These are phyloP conservation scores for Gossypium anomalum DNA, from an alignment of 345 rosid genomes.

Conservation along the genomic window DNA sequence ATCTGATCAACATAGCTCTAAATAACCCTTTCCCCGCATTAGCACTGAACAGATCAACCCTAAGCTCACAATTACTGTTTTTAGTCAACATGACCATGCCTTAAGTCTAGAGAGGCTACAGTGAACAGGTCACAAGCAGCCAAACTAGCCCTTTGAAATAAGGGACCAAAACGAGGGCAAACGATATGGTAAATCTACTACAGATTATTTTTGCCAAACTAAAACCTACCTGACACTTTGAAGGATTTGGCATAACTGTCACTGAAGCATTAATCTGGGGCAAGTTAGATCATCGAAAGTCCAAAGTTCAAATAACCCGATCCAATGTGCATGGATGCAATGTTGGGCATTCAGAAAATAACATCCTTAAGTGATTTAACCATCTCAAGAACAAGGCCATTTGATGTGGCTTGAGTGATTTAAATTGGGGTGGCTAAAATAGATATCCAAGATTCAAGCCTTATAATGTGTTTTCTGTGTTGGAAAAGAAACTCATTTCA, in stretches of 20 bases:
- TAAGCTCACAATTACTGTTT: background rate
- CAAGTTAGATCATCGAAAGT: background rate
- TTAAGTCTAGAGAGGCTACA: background rate
- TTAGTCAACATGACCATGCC: background rate
- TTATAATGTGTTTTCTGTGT: background rate
- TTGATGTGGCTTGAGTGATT: background rate
- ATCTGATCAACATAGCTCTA: no score
- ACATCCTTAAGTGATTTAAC: background rate
- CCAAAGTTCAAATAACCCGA: background rate
- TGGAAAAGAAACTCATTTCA: background rate
- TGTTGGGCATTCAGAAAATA: background rate
- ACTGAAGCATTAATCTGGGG: background rate
- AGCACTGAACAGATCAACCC: background rate
- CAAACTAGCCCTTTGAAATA: background rate
- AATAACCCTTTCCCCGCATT: background rate
- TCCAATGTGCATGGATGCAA: background rate
- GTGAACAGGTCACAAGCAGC: background rate
- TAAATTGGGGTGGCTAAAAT: background rate
- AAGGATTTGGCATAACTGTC: background rate
- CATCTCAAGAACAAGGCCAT: background rate
- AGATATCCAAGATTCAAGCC: constrained; percentile 12
- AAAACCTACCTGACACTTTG: background rate
- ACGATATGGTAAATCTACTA: background rate
- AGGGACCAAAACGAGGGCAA: background rate
- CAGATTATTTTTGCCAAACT: background rate